Evolutionary conservation across 352 stramenopile species (phyloP), one percentile per base, ranked within the genome.

Genomic region (Phytophthora pluvialis): DNA sequence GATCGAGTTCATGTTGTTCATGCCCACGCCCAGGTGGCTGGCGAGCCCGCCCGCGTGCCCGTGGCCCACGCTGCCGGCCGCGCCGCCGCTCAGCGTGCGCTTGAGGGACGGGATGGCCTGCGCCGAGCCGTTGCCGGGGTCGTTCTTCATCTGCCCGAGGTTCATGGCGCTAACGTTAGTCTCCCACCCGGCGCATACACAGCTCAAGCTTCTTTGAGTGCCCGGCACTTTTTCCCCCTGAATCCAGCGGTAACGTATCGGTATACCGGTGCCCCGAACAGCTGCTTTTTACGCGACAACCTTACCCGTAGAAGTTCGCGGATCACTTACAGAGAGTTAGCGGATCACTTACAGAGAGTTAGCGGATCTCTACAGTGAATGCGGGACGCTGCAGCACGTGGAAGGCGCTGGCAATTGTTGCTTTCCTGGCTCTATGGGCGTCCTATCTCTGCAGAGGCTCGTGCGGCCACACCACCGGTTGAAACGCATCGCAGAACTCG

Each of bases 91-190:
- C 36, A 94, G 73, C 64, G 86, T 96, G 55, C 86, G 83, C 73
- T 96, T 96, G 33, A 96, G 75, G 35, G 88, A 94, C 64, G 88
- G 88, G 55, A 96, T 96, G 36, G 77, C 75, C 33, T 83, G 77
- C 65, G 67, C 71, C 38, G 81, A 78, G 58, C 78, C 75, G 61
- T 82, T 83, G 12, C 60, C 46, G 32, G 69, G 68, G 55, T 79
- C 77, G 61, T 88, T 81, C 73, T 93, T 93, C 75, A 93, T 81
- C 43, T 77, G 72, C 44, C 77, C 79, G 53, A 91, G 73, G 70
- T 93, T 93, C 84, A 93, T 93, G 18, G n/a, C 44, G 42, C 25
- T 42, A 26, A 2, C 38, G 32, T 52, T 50, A 42, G 18, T 47
- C 39, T 38, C 38, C 33, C 12, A 16, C 38, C 32, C 45, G 43